Evolutionary conservation across 345 rosid species (phyloP), one percentile per base, ranked within the genome.

Genomic region (Schrenkiella parvula): DNA sequence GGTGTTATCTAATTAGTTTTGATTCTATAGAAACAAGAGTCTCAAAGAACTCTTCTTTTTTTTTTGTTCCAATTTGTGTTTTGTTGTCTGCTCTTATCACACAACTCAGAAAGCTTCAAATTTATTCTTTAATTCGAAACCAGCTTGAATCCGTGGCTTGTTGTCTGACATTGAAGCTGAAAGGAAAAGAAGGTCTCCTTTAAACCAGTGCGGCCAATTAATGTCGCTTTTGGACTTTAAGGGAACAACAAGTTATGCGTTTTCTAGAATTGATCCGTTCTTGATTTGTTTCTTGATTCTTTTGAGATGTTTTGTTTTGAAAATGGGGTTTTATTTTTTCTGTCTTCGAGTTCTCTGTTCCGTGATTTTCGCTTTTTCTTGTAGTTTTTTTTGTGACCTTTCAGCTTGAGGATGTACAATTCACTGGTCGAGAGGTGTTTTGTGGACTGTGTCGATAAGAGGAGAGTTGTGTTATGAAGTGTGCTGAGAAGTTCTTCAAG

Each of bases 401-500:
- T 71, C 83, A 89, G 98, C 64, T 77, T 92, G 85, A 88, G 89
- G 80, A 88, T 92, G 96, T 92, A 89, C 63, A 92, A 89, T 76
- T 85, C 95, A n/a, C 73, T 92, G 28, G 96, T 91, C 1, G 96
- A 88, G 88, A 86, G 96, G 74, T 95, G 99, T 81, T 91, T 95
- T 69, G 83, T 65, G 12, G 98, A 91, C 41, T 95, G 98, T 12
- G 98, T 95, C 0, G 98, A 91, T 64, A 95, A 80, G 97, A 95
- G 82, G 98, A 91, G 79, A 84, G 84, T 25, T 95, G 99, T 17
- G 87, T 89, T 28, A 81, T 68, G 78, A 66, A 87, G 2, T 95
- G 99, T 31, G 96, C 97, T 2, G 99, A 95, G 86, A 95, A 95
- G 87, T 95, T 88, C 74, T 78, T 95, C 59, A 95, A 91, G 86